Evolutionary conservation across 352 stramenopile species (phyloP).

Genomic region (Plasmopara viticola): DNA sequence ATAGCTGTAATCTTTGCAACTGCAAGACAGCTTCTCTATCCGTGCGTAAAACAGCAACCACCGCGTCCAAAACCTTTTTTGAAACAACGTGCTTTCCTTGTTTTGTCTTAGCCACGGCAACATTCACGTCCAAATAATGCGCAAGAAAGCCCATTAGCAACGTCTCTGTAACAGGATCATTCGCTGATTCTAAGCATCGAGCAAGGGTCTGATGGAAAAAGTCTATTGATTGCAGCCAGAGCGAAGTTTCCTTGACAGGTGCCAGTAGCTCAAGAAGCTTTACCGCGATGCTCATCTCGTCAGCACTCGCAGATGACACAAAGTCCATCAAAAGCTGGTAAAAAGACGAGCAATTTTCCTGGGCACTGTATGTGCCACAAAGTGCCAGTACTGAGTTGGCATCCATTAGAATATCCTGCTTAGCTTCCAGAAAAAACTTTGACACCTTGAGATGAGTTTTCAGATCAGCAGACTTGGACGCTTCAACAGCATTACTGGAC

Average conservation of each 20-base stretch:
- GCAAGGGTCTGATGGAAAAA: conserved; percentile 53
- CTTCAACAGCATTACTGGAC: conserved; percentile 18
- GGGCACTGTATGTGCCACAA: conserved; percentile 36
- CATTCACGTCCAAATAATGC: conserved; percentile 44
- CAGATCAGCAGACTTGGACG: conserved; percentile 20
- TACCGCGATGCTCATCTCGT: conserved; percentile 39
- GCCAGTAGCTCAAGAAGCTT: conserved; percentile 60
- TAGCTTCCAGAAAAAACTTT: conserved; percentile 47
- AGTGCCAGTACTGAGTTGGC: conserved; percentile 41
- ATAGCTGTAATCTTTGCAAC: conserved; percentile 40
- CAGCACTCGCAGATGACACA: conserved; percentile 34
- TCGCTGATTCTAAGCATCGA: conserved; percentile 12
- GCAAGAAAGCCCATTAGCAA: conserved; percentile 44
- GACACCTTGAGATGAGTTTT: conserved; percentile 29
- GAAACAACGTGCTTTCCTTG: conserved; percentile 22
- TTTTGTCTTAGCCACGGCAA: conserved; percentile 27
- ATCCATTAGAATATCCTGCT: conserved; percentile 78
- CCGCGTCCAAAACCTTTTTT: conserved; percentile 51
- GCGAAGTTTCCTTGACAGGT: conserved; percentile 36
- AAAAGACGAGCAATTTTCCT: conserved; percentile 29
- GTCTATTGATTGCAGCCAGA: conserved; percentile 63
- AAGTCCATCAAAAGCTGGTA: conserved; percentile 44
- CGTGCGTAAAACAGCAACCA: conserved; percentile 40
- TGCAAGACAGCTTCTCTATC: conserved; percentile 28
- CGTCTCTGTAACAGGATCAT: conserved; percentile 5